Base-by-base conservation (phyloP, 208 protist genomes). In the Porcisia hertigi region DNA sequence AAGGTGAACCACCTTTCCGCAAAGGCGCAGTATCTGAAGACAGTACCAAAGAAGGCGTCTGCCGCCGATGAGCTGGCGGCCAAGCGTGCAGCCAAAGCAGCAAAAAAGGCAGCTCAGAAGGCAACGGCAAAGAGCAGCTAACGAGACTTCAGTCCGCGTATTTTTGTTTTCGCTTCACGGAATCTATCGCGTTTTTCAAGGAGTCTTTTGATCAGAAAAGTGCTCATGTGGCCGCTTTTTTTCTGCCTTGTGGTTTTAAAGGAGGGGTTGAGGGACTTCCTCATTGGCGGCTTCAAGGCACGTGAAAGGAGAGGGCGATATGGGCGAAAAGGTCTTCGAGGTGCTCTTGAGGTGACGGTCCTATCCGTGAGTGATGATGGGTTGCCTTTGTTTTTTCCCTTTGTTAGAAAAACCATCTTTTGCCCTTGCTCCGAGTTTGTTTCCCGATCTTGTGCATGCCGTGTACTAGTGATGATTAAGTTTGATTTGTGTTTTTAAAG, bases 1-100 rank as follows among this genome's bases (percentile, higher is more conserved):
- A 98, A 97, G 80, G 75, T 97, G 47, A 98, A 96, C 80, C 94
- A 98, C 76, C 77, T 98, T 12, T 94, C 86, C 45, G 94, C 94
- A 3, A 98, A 97, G 84, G 94, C 94, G 30, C 94, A 95, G 75
- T 90, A 92, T 82, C 64, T 97, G 63, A 97, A 97, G 85, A 87
- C 85, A n/a, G 63, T 88, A 47, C 81, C 88, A 0, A 86, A 90
- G 75, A 86, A 91, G 52, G 76, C 85, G 25, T 88, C 87, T 55
- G 90, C 90, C 18, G 92, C 91, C 23, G 87, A 93, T 63, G 91
- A 97, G 79, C 81, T 97, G 39, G 94, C 90, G 12, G 90, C 90
- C 30, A 94, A 93, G 76, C 75, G 88, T 25, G 92, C 87, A n/a
- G 92, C 90, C 30, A 97, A 97, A 81, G 87, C 89, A 62, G 92